phyloP scores from a whole-genome alignment of 1,284 basidiomycete genomes.

The Ganoderma sp. region DNA sequence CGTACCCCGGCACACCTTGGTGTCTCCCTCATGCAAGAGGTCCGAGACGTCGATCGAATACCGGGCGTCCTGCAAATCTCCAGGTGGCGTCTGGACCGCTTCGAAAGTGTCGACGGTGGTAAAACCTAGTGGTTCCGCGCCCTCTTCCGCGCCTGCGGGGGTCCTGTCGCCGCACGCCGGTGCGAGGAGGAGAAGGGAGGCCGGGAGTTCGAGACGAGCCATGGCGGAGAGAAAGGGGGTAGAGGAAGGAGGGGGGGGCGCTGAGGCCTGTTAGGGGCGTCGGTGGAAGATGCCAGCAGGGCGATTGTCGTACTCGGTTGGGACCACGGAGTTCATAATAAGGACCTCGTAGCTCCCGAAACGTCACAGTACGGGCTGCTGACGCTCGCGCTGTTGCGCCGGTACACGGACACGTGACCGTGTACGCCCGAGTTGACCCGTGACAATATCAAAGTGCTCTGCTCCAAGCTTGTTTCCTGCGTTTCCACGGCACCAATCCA shows the following conservation, averaged over 20 bases:
- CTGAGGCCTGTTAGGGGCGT: neutral
- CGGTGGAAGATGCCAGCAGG: neutral
- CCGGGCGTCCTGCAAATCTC: conserved; percentile 8
- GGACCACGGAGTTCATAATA: conserved; percentile 7
- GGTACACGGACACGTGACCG: conserved; percentile 23
- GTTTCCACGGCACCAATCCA: conserved; percentile 8
- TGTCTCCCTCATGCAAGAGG: conserved; percentile 10
- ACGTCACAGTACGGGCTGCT: neutral
- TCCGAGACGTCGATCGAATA: conserved; percentile 18
- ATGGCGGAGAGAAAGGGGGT: neutral
- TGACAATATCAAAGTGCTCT: neutral
- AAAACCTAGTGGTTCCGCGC: conserved; percentile 7
- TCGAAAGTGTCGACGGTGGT: conserved; percentile 16
- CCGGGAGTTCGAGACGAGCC: conserved; percentile 3
- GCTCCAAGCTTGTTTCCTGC: neutral
- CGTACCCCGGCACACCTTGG: conserved; percentile 13
- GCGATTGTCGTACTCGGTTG: conserved; percentile 6
- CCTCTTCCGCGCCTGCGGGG: conserved; percentile 5
- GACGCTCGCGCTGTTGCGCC: neutral
- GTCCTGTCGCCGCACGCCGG: conserved; percentile 13
- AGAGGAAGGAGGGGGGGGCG: neutral
- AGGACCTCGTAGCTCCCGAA: neutral
- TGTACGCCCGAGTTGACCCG: conserved; percentile 22
- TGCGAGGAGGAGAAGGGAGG: conserved; percentile 19
- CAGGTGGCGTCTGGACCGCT: conserved; percentile 12